A percentile compares a stretch with the other conserved stretches of the same genome.
phyloP scores from a whole-genome alignment of 768 basidiomycete species.

The Suillus alpinus region DNA sequence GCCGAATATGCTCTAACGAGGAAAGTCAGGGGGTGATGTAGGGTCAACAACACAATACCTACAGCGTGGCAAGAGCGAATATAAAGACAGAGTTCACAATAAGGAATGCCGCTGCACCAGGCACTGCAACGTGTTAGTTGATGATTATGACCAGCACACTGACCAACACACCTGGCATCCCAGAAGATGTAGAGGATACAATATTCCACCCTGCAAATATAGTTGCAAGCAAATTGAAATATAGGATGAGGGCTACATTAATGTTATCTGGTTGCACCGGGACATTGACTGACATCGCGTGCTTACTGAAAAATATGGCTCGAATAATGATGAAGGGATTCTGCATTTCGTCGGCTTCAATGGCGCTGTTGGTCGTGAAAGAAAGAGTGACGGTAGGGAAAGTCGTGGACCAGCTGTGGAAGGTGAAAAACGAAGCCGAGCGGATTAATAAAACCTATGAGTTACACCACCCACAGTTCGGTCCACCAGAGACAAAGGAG shows the following conservation, averaged over 20 bases:
- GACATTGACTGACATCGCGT: neutral
- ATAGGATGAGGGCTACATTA: constrained; percentile 38
- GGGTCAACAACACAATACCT: constrained; percentile 12
- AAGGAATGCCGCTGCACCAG: constrained; percentile 48
- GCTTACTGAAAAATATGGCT: constrained; percentile 56
- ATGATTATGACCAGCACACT: neutral
- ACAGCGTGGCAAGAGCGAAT: constrained; percentile 31
- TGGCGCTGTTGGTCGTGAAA: constrained; percentile 16
- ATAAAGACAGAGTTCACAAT: constrained; percentile 43
- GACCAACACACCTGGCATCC: constrained; percentile 34
- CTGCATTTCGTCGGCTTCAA: constrained; percentile 30
- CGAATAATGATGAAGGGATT: constrained; percentile 58
- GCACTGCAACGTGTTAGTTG: constrained; percentile 28
- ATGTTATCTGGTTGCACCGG: constrained; percentile 1
- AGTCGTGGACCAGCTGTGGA: neutral
- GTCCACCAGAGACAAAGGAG: constrained; percentile 23
- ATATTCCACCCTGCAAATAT: constrained; percentile 62
- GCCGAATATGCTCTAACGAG: constrained; percentile 29
- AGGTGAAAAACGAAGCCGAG: neutral
- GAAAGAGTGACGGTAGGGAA: constrained; percentile 2
- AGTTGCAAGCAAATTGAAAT: constrained; percentile 49
- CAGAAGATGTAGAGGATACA: constrained; percentile 33
- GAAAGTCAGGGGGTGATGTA: neutral
- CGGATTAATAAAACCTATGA: neutral
- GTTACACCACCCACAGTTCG: constrained; percentile 9